Evolutionary conservation across 2,329 filamentous ascomycete species (phyloP), one percentile per base, ranked within the genome.

Genomic region (Polytolypa hystricis): DNA sequence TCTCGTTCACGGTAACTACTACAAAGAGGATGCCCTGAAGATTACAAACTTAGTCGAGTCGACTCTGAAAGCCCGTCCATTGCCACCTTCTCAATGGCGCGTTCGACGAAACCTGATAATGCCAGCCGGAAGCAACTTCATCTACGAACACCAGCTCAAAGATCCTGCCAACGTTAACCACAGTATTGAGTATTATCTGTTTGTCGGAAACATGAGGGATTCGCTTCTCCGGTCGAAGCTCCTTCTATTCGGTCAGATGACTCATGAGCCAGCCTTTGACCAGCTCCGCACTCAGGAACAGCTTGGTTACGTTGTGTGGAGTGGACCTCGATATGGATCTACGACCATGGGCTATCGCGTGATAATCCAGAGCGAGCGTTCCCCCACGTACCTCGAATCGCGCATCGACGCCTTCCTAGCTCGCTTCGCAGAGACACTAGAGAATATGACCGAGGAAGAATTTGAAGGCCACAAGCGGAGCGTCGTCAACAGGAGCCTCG

Each of bases 221-320:
- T 72, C 78, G n/a, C 54, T 61, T 4, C 60, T 83, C 9, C 76
- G 85, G 12, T 83, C 87, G 10, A 86, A 83, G 58, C 71, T 84
- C 0, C 68, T 93, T 28, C 70, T 98, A 4, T 71, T 95, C 28
- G 81, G 84, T 17, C 91, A 96, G 60, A 82, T 98, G 64, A 79
- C 85, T 0, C 83, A 93, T 39, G 91, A 98, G 62, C 87, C 87
- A 3, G 82, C 82, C 6, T 98, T 96, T 54, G 85, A 98, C 60
- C 86, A 93, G 57, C 71, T 98, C 5, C 77, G 91, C 33, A 96
- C 91, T 29, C 95, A 96, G 61, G 89, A 98, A 58, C 89, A 98
- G 61, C 79, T 98, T 5, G 91, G 91, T 9, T 98, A 98, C 50
- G 84, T 98, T 36, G 89, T 98, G 1, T 94, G 89, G 61, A 89